phyloP scores from a whole-genome alignment of 2,329 filamentous ascomycete species.

The Aspergillus sp. region DNA sequence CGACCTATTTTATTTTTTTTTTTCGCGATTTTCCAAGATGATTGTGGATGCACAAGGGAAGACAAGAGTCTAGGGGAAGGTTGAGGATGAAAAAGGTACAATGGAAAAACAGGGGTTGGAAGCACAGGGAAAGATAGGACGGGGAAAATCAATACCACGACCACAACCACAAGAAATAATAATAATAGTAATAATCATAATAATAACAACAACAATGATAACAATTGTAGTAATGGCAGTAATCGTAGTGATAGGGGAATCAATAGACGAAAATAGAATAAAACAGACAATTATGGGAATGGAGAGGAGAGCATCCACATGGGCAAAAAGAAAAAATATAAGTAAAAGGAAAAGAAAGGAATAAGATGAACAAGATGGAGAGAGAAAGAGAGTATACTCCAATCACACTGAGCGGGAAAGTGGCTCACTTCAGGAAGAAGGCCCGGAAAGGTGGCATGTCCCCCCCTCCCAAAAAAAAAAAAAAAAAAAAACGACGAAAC shows the following conservation, averaged over 20 bases:
- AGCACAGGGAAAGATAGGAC: background rate
- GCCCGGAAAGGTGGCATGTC: constrained; percentile 1
- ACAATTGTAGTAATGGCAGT: background rate
- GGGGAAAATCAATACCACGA: background rate
- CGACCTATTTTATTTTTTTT: background rate
- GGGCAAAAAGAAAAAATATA: too few relatives aligned
- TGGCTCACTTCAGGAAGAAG: background rate
- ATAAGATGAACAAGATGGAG: background rate
- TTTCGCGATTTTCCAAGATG: background rate
- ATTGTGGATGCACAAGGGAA: background rate
- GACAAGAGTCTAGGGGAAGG: background rate
- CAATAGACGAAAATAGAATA: background rate
- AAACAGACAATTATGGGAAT: background rate
- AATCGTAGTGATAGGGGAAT: background rate
- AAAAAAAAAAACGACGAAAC: background rate
- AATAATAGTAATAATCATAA: background rate
- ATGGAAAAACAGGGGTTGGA: background rate
- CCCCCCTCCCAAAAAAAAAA: background rate
- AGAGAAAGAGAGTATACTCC: background rate
- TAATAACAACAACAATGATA: background rate
- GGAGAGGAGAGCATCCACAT: background rate
- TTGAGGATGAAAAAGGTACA: background rate
- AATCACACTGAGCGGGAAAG: background rate
- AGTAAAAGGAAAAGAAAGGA: background rate
- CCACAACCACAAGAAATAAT: background rate